Conservation (phyloP, 352 stramenopile genomes). For the Phytophthora melonis region DNA sequence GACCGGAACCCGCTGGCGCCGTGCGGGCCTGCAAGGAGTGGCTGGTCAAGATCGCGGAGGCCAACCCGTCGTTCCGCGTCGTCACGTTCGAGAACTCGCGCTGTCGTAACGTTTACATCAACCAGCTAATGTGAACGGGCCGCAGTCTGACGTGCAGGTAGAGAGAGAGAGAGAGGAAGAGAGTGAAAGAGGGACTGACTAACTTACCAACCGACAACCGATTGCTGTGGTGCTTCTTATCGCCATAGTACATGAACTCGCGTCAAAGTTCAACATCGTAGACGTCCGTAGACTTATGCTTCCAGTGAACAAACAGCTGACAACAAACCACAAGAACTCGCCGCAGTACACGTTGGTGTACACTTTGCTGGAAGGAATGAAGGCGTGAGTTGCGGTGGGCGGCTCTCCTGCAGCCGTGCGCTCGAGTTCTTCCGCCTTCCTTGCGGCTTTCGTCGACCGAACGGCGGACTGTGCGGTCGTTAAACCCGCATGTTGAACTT, state of each 20-base stretch:
- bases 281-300: no score
- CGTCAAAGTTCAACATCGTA: no score
- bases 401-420: neutral
- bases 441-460: neutral
- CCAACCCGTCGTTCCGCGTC: slow-evolving; percentile 97
- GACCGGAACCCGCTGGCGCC: slow-evolving; percentile 97
- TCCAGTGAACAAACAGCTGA: no score
- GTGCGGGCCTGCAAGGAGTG: slow-evolving; percentile 99
- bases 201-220: neutral
- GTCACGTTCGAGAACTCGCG: slow-evolving; percentile 96
- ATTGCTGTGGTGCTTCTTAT: neutral
- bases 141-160: neutral
- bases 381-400: neutral
- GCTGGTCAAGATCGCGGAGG: slow-evolving; percentile 99
- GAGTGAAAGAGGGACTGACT: neutral
- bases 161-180: neutral
- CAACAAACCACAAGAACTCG: no score
- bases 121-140: slow-evolving; percentile 77
- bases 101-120: slow-evolving; percentile 94
- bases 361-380: neutral
- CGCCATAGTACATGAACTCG: no score
- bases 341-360: no score
- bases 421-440: no score
- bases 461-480: neutral
- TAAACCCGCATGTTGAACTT: slow-evolving; percentile 18